These are phyloP conservation scores for Beauveria scarabaeidicola DNA, from an alignment of 2,329 filamentous ascomycete species.

Conservation along the genomic window DNA sequence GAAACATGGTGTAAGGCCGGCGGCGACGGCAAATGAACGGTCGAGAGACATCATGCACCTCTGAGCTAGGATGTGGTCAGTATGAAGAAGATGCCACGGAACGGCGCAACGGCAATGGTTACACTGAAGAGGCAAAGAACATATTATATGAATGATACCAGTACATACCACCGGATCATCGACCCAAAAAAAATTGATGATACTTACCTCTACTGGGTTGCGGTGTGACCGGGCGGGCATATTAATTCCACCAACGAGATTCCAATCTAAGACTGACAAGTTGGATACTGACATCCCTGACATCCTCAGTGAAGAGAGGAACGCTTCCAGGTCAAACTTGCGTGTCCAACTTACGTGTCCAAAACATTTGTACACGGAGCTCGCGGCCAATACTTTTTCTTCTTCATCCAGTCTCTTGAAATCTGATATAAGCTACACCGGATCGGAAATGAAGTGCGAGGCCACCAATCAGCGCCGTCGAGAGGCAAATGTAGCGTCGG, in stretches of 20 bases:
- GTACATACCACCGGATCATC: too few relatives aligned
- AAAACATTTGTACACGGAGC: too few relatives aligned
- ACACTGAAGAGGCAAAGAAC: too few relatives aligned
- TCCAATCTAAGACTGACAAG: neutral
- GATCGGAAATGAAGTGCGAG: neutral
- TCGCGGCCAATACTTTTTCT: neutral
- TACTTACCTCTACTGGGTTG: too few relatives aligned
- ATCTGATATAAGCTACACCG: neutral
- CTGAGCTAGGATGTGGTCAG: neutral
- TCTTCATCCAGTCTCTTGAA: neutral
- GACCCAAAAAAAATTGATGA: too few relatives aligned
- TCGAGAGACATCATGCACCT: neutral
- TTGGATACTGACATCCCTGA: neutral
- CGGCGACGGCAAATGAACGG: neutral
- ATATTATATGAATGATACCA: too few relatives aligned
- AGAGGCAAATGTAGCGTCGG: neutral
- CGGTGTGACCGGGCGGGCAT: neutral
- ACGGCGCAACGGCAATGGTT: neutral
- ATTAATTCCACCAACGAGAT: neutral
- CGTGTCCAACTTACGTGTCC: too few relatives aligned
- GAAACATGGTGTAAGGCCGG: conserved; percentile 48
- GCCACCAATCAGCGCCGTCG: neutral
- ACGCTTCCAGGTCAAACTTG: neutral
- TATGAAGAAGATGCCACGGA: neutral
- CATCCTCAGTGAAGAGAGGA: neutral